phyloP scores from a whole-genome alignment of 2,329 filamentous ascomycete genomes.

The Fusarium sororula region DNA sequence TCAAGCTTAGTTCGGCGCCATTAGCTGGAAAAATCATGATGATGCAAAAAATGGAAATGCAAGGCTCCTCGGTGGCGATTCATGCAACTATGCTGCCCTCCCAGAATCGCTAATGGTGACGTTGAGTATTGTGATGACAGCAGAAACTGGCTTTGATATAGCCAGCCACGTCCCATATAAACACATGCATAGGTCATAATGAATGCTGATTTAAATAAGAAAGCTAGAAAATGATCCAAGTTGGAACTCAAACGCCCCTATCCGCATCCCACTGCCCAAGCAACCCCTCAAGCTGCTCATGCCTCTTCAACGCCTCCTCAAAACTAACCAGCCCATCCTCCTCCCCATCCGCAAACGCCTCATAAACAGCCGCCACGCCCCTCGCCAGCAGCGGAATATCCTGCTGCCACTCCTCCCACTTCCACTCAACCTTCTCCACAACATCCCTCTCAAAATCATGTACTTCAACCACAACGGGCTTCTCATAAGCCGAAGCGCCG shows the following conservation, averaged over 20 bases:
- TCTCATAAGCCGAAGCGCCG: slow-evolving; percentile 40
- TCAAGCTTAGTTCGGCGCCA: too few species aligned
- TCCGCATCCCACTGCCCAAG: slow-evolving; percentile 34
- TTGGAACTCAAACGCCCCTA: not conserved
- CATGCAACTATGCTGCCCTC: accelerated
- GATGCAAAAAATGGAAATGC: not conserved
- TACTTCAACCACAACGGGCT: slow-evolving; percentile 58
- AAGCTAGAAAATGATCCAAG: not conserved
- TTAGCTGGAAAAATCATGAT: not conserved
- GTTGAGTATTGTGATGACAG: not conserved
- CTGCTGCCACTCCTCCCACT: slow-evolving; percentile 58
- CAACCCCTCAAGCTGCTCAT: slow-evolving; percentile 55
- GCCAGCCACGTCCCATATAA: not conserved
- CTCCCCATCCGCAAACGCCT: slow-evolving; percentile 56
- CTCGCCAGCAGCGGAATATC: slow-evolving; percentile 55
- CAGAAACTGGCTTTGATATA: not conserved
- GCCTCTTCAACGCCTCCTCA: slow-evolving; percentile 54
- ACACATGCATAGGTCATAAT: not conserved
- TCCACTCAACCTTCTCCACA: slow-evolving; percentile 54
- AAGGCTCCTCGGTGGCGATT: too few species aligned
- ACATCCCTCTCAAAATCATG: slow-evolving; percentile 58
- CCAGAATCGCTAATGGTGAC: accelerated
- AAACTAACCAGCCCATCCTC: slow-evolving; percentile 48
- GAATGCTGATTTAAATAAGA: not conserved
- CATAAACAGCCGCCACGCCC: slow-evolving; percentile 65